phyloP scores from a whole-genome alignment of 2,329 filamentous ascomycete species.

The Diplodia sapinea region DNA sequence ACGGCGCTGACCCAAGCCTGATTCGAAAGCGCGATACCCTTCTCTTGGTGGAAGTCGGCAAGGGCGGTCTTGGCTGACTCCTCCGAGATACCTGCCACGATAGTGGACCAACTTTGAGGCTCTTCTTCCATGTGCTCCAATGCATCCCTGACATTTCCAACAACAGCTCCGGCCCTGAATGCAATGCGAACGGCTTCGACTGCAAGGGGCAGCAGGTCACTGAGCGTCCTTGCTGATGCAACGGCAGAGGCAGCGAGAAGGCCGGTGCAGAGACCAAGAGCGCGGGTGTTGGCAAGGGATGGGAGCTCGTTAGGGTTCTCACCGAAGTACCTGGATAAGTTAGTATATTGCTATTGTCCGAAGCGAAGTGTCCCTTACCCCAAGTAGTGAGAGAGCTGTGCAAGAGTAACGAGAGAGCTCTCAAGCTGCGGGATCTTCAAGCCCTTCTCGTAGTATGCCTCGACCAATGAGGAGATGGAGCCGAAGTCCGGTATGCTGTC shows the following conservation, averaged over 20 bases:
- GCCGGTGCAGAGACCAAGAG: constrained; percentile 72
- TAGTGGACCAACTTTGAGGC: constrained; percentile 70
- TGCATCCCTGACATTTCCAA: constrained; percentile 50
- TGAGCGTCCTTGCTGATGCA: constrained; percentile 66
- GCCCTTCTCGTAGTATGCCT: constrained; percentile 65
- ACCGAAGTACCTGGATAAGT: constrained; percentile 51
- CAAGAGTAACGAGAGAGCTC: constrained; percentile 67
- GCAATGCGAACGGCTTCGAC: constrained; percentile 69
- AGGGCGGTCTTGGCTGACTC: constrained; percentile 59
- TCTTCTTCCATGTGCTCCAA: constrained; percentile 61
- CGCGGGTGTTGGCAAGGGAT: constrained; percentile 56
- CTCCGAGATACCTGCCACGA: constrained; percentile 64
- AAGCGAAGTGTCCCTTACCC: constrained; percentile 57
- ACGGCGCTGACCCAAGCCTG: constrained; percentile 65
- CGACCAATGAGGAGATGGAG: constrained; percentile 68
- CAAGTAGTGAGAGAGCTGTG: constrained; percentile 72
- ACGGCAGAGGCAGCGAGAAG: constrained; percentile 73
- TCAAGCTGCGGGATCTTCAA: constrained; percentile 67
- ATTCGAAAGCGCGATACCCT: constrained; percentile 57
- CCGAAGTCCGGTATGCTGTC: constrained; percentile 66
- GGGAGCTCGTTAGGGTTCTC: constrained; percentile 62
- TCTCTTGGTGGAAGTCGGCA: constrained; percentile 62
- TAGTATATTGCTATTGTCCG: constrained; percentile 35
- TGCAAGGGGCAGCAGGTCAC: constrained; percentile 66
- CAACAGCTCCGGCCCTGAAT: constrained; percentile 65